Evolutionary conservation across 139 green algal species (phyloP), one percentile per base, ranked within the genome.

Genomic region (Chlorella vulgaris): DNA sequence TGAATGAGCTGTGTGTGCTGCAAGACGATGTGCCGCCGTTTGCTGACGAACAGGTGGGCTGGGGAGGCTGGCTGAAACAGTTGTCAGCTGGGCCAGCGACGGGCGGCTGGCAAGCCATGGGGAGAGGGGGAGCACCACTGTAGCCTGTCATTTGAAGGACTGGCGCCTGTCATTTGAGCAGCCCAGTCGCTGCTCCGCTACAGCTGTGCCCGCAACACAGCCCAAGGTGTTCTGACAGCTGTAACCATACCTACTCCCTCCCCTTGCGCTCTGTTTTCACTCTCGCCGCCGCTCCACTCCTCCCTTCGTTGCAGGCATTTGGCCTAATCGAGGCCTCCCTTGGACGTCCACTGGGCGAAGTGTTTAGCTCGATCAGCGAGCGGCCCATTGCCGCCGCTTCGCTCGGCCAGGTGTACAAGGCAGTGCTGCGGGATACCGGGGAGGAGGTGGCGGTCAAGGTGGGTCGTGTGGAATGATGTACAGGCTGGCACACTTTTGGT

Each of bases 1-100:
- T 99, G 97, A 94, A 98, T 77, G 96, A 99, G 92, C 90, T 99
- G 47, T 98, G 93, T 84, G 85, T 94, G 10, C 92, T 99, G 81
- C 93, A 97, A 88, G 94, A 98, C 68, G 94, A 97, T 77, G 94
- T 98, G 29, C 94, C 94, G 0, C 84, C 90, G 22, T 98, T 97
- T 62, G 80, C 92, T 42, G 93, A 98, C 81, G 86, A 91, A 29
- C 36, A 86, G 75, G 84, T 82, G 8, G 8, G 55, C 7, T 15
- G n/a, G n/a, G n/a, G n/a, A n/a, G n/a, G n/a, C n/a, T n/a, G n/a
- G n/a, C n/a, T n/a, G n/a, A n/a, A n/a, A n/a, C n/a, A n/a, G n/a
- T n/a, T n/a, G n/a, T n/a, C n/a, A n/a, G n/a, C n/a, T n/a, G n/a
- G n/a, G n/a, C n/a, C n/a, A n/a, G n/a, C n/a, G n/a, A n/a, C n/a